phyloP scores from a whole-genome alignment of 2,329 filamentous ascomycete genomes.

The Penicillium sp. region DNA sequence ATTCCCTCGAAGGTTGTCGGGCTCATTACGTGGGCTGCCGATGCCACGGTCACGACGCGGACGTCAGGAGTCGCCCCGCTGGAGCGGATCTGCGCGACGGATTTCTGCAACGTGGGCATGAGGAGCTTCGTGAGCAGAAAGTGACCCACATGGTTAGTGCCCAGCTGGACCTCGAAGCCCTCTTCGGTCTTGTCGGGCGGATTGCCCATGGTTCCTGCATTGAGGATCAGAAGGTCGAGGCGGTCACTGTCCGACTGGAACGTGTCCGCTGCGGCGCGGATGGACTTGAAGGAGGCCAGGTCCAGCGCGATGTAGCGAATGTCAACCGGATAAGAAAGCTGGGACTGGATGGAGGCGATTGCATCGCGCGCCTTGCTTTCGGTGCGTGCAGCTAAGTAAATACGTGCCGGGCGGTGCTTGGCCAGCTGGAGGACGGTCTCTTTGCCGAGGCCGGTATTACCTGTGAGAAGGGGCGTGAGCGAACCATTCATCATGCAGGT shows the following conservation, averaged over 20 bases:
- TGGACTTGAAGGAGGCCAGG: slow-evolving; percentile 50
- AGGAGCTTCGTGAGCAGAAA: slow-evolving; percentile 47
- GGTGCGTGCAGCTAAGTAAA: slow-evolving; percentile 56
- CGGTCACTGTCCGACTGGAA: slow-evolving; percentile 43
- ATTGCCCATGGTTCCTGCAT: slow-evolving; percentile 49
- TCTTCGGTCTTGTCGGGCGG: slow-evolving; percentile 38
- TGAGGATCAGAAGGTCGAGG: slow-evolving; percentile 47
- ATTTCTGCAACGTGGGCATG: slow-evolving; percentile 41
- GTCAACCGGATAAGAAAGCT: slow-evolving; percentile 33
- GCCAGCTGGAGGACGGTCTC: slow-evolving; percentile 50
- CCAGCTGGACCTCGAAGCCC: slow-evolving; percentile 46
- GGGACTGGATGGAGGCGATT: slow-evolving; percentile 43
- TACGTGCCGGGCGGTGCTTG: slow-evolving; percentile 51
- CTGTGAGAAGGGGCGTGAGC: slow-evolving; percentile 21
- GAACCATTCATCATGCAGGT: not conserved
- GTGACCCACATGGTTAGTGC: slow-evolving; percentile 50
- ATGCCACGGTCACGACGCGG: slow-evolving; percentile 39
- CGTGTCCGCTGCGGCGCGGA: slow-evolving; percentile 45
- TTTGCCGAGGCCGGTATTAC: slow-evolving; percentile 48
- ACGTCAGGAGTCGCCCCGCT: slow-evolving; percentile 32
- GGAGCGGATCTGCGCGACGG: slow-evolving; percentile 24
- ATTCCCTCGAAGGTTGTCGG: slow-evolving; percentile 37
- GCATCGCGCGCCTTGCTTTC: slow-evolving; percentile 43
- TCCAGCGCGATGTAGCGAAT: slow-evolving; percentile 51
- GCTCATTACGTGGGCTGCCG: slow-evolving; percentile 34